phyloP scores from a whole-genome alignment of 495 filamentous ascomycete genomes.

The Xylaria cubensis region DNA sequence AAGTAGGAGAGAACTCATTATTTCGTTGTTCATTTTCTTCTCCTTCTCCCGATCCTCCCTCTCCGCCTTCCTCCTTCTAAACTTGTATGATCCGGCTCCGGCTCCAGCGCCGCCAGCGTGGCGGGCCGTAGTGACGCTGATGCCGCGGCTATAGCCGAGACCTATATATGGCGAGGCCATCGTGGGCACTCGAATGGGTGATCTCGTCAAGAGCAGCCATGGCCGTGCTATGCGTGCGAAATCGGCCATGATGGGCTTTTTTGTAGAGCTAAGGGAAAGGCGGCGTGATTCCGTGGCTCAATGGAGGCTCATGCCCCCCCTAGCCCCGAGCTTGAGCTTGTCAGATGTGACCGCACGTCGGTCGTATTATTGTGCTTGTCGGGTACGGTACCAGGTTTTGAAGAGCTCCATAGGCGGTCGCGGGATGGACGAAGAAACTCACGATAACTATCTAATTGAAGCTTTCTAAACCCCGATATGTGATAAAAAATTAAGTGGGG shows the following conservation, averaged over 20 bases:
- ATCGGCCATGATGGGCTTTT: constrained; percentile 19
- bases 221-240: constrained; percentile 24
- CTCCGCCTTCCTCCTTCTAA: constrained; percentile 44
- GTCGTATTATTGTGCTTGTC: not conserved
- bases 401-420: constrained; percentile 10
- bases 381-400: not conserved
- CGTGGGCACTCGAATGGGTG: not conserved
- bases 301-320: constrained; percentile 23
- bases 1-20: constrained; percentile 62
- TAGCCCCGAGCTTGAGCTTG: not conserved
- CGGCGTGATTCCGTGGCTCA: not conserved
- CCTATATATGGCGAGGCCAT: not conserved
- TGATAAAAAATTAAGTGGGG: constrained; percentile 24
- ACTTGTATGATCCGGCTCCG: too few relatives aligned
- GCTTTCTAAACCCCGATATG: not conserved
- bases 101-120: not conserved
- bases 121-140: constrained; percentile 22
- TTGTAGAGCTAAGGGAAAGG: not conserved
- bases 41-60: constrained; percentile 77
- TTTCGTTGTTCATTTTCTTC: constrained; percentile 69
- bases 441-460: constrained; percentile 5
- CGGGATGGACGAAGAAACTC: constrained; percentile 15
- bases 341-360: not conserved
- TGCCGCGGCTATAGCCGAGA: constrained; percentile 12
- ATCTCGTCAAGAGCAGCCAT: constrained; percentile 19